phyloP scores from a whole-genome alignment of 2,329 filamentous ascomycete genomes.

The Pyrenophora graminea region DNA sequence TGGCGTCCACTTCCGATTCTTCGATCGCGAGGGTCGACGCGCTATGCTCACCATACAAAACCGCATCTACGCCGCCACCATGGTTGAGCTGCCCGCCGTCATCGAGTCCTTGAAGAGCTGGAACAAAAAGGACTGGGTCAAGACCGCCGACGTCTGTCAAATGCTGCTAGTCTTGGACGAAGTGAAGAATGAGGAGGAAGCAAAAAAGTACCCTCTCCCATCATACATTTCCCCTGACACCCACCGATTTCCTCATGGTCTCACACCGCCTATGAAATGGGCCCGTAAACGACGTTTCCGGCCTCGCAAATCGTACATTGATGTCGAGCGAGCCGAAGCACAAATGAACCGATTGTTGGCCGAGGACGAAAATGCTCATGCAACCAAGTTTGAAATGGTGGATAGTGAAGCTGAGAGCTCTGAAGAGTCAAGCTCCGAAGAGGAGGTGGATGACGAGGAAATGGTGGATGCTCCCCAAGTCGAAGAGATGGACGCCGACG shows the following conservation, averaged over 20 bases:
- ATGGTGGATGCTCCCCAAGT: conserved; percentile 44
- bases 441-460: conserved; percentile 47
- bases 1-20: conserved; percentile 79
- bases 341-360: conserved; percentile 75
- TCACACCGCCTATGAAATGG: conserved; percentile 87
- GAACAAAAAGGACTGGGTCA: conserved; percentile 85
- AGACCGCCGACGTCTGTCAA: conserved; percentile 85
- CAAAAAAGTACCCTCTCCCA: conserved; percentile 64
- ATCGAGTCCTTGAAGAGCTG: conserved; percentile 92
- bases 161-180: conserved; percentile 80
- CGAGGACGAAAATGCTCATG: conserved; percentile 67
- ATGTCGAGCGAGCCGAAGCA: conserved; percentile 82
- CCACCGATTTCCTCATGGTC: conserved; percentile 78
- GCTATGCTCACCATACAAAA: conserved; percentile 72
- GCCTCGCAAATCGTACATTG: conserved; percentile 78
- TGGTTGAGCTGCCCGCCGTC: conserved; percentile 85
- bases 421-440: conserved; percentile 43
- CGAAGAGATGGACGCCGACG: conserved; percentile 48
- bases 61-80: conserved; percentile 72
- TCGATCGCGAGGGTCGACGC: conserved; percentile 73
- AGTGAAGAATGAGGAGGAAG: conserved; percentile 61
- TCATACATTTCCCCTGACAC: conserved; percentile 69
- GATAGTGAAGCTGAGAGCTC: conserved; percentile 52
- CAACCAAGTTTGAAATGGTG: conserved; percentile 61
- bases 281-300: conserved; percentile 81